These are phyloP conservation scores for Ammopiptanthus mongolicus DNA, from an alignment of 306 rosid genomes.

Conservation along the genomic window DNA sequence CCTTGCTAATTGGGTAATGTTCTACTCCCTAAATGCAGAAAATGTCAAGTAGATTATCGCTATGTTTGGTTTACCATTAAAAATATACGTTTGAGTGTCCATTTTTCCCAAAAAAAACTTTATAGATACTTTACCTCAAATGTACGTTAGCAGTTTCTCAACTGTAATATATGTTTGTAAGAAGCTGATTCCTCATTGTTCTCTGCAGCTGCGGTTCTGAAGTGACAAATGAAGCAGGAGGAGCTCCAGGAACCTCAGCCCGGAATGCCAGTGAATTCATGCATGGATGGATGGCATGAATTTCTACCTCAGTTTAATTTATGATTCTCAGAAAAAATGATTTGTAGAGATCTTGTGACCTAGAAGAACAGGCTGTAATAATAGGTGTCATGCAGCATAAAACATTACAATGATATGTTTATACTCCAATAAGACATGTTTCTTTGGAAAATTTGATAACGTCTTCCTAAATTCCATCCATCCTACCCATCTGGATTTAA, in stretches of 20 bases:
- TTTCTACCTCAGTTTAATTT: not conserved
- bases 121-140: too few species aligned
- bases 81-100: too few species aligned
- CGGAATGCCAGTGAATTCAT: conserved; percentile 27
- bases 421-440: conserved; percentile 23
- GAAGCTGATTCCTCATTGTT: not conserved
- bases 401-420: not conserved
- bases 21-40: not conserved
- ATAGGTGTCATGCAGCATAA: conserved; percentile 7
- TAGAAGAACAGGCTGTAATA: conserved; percentile 23
- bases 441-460: not conserved
- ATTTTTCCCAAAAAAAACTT: too few species aligned
- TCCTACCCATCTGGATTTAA: not conserved
- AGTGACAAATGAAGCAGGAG: conserved; percentile 27
- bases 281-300: conserved; percentile 45
- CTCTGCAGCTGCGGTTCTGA: conserved; percentile 28
- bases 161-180: not conserved
- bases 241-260: conserved; percentile 30
- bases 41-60: not conserved
- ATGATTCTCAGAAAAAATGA: not conserved
- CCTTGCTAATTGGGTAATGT: conserved; percentile 52
- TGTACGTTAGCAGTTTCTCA: too few species aligned
- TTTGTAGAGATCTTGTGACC: conserved; percentile 12
- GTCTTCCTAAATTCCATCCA: not conserved
- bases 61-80: too few species aligned